Base-by-base conservation (phyloP, 768 basidiomycete genomes). In the Dentipellis sp. region DNA sequence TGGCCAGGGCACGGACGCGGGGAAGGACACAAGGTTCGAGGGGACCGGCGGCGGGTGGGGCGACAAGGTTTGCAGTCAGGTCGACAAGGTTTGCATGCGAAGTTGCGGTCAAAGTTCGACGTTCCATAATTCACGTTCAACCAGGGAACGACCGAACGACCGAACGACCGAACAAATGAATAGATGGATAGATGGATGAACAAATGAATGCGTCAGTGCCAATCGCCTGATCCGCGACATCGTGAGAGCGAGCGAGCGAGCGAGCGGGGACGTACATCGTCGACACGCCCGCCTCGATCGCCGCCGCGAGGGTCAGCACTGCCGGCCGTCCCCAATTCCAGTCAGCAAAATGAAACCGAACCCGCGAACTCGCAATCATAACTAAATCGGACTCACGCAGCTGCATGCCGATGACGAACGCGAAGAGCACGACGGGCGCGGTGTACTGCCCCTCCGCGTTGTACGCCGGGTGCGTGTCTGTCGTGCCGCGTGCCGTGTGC, bases 271-370 rank as follows among this genome's bases (percentile, higher is more conserved):
- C 79, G 59, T 67, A 89, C 82, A 92, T 91, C 1, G 90, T 92
- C 2, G 89, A 91, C 1, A 93, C 90, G 51, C 90, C 91, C 12
- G 88, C 89, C 65, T 92, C 89, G 61, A 91, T 82, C 3, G 86
- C 82, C 11, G 84, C 83, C 2, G 81, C 80, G 58, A 88, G 71
- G 6, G 86, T 88, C 58, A 86, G 68, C 14, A 81, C 86, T 88
- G 58, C 36, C 34, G 55, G 56, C 56, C 46, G 46, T 17, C 42
- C 12, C 42, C 42, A 19, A 2, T 19, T 8, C 42, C 4, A 50
- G 11, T 35, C 10, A 17, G 17, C 48, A 47, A 47, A 17, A 39
- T 48, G 12, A 46, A 51, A 47, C 11, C 35, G 34, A 21, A 14
- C 50, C 37, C 55, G 54, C 29, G 10, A 22, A 22, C 19, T 60